Evolutionary conservation across 1,139 yeast species (phyloP), one percentile per base, ranked within the genome.

Genomic region (Blastobotrys niveus): DNA sequence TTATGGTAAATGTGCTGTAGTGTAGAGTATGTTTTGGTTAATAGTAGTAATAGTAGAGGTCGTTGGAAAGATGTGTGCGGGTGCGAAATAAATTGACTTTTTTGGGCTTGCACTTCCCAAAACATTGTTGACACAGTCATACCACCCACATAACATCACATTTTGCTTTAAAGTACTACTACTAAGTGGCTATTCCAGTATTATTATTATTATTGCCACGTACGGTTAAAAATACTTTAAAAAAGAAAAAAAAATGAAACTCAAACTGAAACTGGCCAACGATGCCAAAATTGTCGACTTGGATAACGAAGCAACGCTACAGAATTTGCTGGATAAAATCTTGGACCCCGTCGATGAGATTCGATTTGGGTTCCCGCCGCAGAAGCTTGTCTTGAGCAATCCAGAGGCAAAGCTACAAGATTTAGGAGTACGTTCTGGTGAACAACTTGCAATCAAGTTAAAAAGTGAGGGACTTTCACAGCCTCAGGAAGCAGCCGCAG

Each of bases 321-420:
- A 49, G 12, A 60, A 63, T 30, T 48, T 66, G 37, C 33, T 58
- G 7, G 49, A 48, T 6, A 30, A 29, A 21, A 43, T 53, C 18
- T 32, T 14, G 15, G 41, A 35, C 15, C 29, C 43, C n/a, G 50
- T 57, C 19, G 36, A 44, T 4, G 58, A 52, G 18, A 61, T 80
- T 40, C 72, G 74, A 49, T 63, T 57, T 24, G 89, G 88, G 9
- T 81, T 75, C 52, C 89, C 89, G 2, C 85, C 85, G 0, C 71
- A 67, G 50, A 51, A 65, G 2, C 50, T 81, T 2, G 67, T 65
- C 18, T 47, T 73, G 14, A 38, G 49, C 0, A 59, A 59, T 34
- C 36, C 45, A 1, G 14, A 26, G n/a, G 48, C 49, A 0, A 43
- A 56, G 2, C 54, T 79, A 3, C 56, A 52, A 2, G 71, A 66